These are phyloP conservation scores for Penicillium freii DNA, from an alignment of 2,329 filamentous ascomycete genomes.

Conservation along the genomic window DNA sequence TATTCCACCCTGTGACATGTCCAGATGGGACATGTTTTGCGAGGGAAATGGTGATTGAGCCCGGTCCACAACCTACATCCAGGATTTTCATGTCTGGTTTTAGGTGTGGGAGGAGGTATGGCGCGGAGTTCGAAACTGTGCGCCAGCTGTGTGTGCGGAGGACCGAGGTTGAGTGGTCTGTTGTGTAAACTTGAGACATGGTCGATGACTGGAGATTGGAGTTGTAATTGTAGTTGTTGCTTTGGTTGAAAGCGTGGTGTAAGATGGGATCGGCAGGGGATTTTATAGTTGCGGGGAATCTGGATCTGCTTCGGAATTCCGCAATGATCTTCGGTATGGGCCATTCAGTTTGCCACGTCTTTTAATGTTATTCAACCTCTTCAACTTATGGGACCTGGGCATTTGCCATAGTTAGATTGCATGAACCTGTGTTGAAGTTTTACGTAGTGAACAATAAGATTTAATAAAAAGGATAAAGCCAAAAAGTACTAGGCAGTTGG, in stretches of 20 bases:
- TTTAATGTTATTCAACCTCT: background rate
- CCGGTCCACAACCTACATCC: slow-evolving; percentile 49
- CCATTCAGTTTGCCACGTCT: background rate
- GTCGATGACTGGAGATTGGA: background rate
- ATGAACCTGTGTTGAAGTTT: background rate
- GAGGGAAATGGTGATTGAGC: slow-evolving; percentile 45
- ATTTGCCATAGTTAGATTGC: background rate
- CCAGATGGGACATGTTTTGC: slow-evolving; percentile 39
- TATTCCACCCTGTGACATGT: slow-evolving; percentile 40
- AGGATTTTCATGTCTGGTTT: slow-evolving; percentile 39
- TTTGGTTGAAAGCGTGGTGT: background rate
- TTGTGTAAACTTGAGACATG: slow-evolving; percentile 35
- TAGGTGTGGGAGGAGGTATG: slow-evolving; percentile 43
- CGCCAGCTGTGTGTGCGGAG: slow-evolving; percentile 38
- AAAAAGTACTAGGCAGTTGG: background rate
- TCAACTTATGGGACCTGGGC: background rate
- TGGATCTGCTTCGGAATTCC: background rate
- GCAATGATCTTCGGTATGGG: background rate
- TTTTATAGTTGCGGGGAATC: slow-evolving; percentile 1
- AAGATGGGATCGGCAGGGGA: background rate
- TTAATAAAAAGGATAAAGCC: no score
- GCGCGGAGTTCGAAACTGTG: slow-evolving; percentile 36
- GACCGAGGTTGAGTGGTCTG: slow-evolving; percentile 40
- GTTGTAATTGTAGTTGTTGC: background rate
- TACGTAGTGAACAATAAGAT: background rate